These are phyloP conservation scores for Sanghuangporus sanghuang DNA, from an alignment of 1,284 basidiomycete genomes.

Conservation along the genomic window DNA sequence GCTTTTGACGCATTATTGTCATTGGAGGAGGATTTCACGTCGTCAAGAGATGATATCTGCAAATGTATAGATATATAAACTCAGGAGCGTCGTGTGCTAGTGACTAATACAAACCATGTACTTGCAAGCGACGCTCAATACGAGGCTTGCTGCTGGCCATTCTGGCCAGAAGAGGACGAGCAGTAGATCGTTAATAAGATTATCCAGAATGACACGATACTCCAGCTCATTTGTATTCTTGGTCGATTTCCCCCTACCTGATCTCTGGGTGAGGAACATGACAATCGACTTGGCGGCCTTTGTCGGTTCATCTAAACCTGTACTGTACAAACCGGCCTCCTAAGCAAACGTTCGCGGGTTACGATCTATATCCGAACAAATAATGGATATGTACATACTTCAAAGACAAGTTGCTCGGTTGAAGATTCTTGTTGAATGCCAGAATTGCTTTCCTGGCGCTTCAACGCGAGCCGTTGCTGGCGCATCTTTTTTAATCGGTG, in stretches of 20 bases:
- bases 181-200: slow-evolving; percentile 85
- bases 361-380: slow-evolving; percentile 2
- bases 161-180: slow-evolving; percentile 90
- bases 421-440: slow-evolving; percentile 39
- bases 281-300: slow-evolving; percentile 83
- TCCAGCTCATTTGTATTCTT: slow-evolving; percentile 89
- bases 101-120: slow-evolving; percentile 60
- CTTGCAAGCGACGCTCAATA: slow-evolving; percentile 73
- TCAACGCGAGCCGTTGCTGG: slow-evolving; percentile 54
- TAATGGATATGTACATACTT: slow-evolving; percentile 35
- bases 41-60: slow-evolving; percentile 74
- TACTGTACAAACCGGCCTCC: slow-evolving; percentile 64
- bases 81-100: not conserved
- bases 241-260: slow-evolving; percentile 76
- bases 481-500: slow-evolving; percentile 55
- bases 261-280: slow-evolving; percentile 77
- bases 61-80: not conserved
- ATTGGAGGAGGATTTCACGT: slow-evolving; percentile 60
- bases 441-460: slow-evolving; percentile 53
- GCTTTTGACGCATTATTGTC: slow-evolving; percentile 82
- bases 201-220: slow-evolving; percentile 88
- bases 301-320: slow-evolving; percentile 72
- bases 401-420: slow-evolving; percentile 60
- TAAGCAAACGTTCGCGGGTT: slow-evolving; percentile 23
- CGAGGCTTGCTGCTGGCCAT: slow-evolving; percentile 89